These are phyloP conservation scores for Lycium barbarum DNA, from an alignment of 257 asterid genomes.

Conservation along the genomic window DNA sequence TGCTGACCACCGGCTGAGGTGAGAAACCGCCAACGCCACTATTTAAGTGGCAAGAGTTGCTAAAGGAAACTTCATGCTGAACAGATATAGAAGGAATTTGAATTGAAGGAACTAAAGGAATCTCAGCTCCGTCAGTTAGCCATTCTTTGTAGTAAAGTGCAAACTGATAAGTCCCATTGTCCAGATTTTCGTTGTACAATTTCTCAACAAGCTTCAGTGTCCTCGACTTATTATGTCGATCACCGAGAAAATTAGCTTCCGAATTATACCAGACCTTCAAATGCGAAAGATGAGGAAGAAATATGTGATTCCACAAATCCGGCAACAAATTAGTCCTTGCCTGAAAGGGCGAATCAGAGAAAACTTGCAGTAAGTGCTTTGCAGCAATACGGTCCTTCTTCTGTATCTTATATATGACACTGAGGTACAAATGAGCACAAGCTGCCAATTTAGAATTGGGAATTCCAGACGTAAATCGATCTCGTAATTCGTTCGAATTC, in stretches of 20 bases:
- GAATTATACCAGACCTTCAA: conserved; percentile 65
- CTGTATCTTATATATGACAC: conserved; percentile 69
- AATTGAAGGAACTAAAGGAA: conserved; percentile 59
- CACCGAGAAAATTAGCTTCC: conserved; percentile 45
- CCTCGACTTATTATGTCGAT: conserved; percentile 41
- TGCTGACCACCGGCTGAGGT: conserved; percentile 67
- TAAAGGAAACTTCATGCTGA: conserved; percentile 43
- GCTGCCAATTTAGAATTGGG: conserved; percentile 75
- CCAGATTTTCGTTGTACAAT: conserved; percentile 60
- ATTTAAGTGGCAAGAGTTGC: conserved; percentile 39
- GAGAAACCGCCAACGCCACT: conserved; percentile 54
- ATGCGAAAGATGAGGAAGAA: conserved; percentile 65
- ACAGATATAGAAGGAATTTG: conserved; percentile 53
- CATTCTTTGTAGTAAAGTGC: conserved; percentile 82
- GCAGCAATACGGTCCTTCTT: conserved; percentile 68
- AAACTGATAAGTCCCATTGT: conserved; percentile 61
- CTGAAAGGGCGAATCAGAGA: conserved; percentile 69
- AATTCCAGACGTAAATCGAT: conserved; percentile 69
- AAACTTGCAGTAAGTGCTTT: conserved; percentile 78
- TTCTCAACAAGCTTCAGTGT: conserved; percentile 54
- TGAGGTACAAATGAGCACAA: conserved; percentile 89
- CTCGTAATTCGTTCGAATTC: conserved; percentile 58
- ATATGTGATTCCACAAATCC: conserved; percentile 71
- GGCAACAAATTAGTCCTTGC: conserved; percentile 63
- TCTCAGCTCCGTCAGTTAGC: conserved; percentile 69